Conservation (phyloP, 129 eudicot species). For the Ambrosia trifida region DNA sequence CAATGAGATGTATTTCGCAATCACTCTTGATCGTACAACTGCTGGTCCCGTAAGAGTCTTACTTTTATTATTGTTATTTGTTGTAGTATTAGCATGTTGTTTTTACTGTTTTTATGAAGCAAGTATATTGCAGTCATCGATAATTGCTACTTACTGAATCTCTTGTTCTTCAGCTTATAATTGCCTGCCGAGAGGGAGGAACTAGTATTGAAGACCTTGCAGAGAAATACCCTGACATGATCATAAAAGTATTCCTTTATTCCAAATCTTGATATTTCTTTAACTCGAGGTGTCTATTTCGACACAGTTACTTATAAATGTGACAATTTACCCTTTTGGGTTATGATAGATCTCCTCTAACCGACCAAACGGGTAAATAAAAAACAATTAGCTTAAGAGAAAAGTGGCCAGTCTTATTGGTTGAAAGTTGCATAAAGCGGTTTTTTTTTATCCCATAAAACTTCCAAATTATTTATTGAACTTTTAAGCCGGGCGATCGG, state of each 20-base stretch:
- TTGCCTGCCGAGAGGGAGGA: slow-evolving; percentile 93
- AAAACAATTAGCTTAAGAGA: no score
- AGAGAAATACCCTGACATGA: slow-evolving; percentile 91
- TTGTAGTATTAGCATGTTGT: not conserved
- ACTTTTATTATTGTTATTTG: not conserved
- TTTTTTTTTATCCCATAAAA: no score
- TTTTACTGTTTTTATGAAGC: slow-evolving; percentile 1
- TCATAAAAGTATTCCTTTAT: slow-evolving; percentile 60
- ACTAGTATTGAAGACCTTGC: slow-evolving; percentile 99
- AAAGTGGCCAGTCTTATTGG: no score
- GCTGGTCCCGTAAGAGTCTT: slow-evolving; percentile 89
- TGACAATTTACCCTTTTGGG: no score
- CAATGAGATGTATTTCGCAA: slow-evolving; percentile 97
- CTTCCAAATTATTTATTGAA: no score
- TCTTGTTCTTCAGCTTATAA: slow-evolving; percentile 62
- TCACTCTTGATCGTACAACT: slow-evolving; percentile 89
- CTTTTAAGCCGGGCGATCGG: no score
- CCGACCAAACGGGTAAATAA: no score
- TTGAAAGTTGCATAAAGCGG: no score
- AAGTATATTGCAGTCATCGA: not conserved
- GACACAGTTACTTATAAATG: no score
- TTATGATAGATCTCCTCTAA: no score
- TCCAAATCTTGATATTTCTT: not conserved
- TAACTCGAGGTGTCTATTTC: no score
- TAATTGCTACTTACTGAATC: slow-evolving; percentile 15